Percentiles rank a stretch among this genome's conserved stretches.
phyloP scores from a whole-genome alignment of 106 monocot species.

The Acorus gramineus region DNA sequence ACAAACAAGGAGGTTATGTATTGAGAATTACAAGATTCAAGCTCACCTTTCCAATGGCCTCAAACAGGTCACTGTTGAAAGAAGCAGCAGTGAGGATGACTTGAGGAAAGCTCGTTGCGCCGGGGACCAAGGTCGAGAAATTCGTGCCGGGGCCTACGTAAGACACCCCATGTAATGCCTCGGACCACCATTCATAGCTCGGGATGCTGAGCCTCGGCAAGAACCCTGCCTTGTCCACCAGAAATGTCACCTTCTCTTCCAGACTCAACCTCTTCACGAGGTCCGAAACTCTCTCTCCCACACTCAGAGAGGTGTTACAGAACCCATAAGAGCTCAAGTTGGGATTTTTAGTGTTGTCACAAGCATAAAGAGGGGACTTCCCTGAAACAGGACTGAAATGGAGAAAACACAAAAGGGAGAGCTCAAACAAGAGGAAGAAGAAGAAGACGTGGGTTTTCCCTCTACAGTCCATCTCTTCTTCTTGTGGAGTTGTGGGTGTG shows the following conservation, averaged over 20 bases:
- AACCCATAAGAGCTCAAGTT: slow-evolving; percentile 21
- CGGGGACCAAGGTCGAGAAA: slow-evolving; percentile 33
- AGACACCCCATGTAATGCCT: too few species aligned
- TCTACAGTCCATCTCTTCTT: too few species aligned
- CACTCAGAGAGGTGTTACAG: slow-evolving; percentile 33
- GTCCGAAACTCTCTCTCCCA: background rate
- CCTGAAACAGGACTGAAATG: background rate
- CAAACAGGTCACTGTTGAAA: slow-evolving; percentile 55
- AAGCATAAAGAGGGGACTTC: slow-evolving; percentile 45
- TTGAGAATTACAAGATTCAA: too few species aligned
- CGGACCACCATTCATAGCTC: too few species aligned
- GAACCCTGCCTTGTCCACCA: too few species aligned
- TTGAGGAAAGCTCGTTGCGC: slow-evolving; percentile 67
- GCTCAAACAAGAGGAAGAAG: background rate
- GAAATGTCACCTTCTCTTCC: too few species aligned
- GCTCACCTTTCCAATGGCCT: slow-evolving; percentile 62
- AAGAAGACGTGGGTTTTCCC: too few species aligned
- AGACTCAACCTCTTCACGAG: too few species aligned
- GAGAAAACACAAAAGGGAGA: slow-evolving; percentile 6
- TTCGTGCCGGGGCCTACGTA: too few species aligned
- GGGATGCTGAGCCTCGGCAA: too few species aligned
- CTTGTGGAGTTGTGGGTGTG: too few species aligned
- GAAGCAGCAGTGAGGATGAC: slow-evolving; percentile 67
- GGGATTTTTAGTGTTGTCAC: slow-evolving; percentile 34
- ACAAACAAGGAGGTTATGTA: too few species aligned